These are phyloP conservation scores for Phytopythium vexans DNA, from an alignment of 352 stramenopile species.

Conservation along the genomic window DNA sequence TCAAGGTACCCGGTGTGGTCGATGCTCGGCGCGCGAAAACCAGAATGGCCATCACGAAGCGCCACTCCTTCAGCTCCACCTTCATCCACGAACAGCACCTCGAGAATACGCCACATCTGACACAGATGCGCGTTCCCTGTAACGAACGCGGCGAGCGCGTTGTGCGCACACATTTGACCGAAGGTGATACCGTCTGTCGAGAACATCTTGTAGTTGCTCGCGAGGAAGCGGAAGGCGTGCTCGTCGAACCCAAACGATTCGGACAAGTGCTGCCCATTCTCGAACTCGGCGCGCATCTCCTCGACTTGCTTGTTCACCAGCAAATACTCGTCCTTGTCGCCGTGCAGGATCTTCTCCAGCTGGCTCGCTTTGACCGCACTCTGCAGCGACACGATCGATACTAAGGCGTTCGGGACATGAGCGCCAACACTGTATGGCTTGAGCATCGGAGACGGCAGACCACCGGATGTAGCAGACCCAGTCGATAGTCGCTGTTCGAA, in stretches of 20 bases:
- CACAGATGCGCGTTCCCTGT: slow-evolving; percentile 69
- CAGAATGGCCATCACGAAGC: slow-evolving; percentile 4
- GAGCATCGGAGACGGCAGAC: not conserved
- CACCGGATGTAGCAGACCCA: too few species aligned
- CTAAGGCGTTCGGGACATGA: slow-evolving; percentile 43
- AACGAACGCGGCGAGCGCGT: slow-evolving; percentile 74
- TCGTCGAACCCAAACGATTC: slow-evolving; percentile 86
- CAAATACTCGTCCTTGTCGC: slow-evolving; percentile 57
- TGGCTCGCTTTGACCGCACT: slow-evolving; percentile 57
- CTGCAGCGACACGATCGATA: slow-evolving; percentile 74
- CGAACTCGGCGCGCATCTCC: slow-evolving; percentile 61
- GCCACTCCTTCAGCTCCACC: slow-evolving; percentile 2
- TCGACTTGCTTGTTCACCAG: slow-evolving; percentile 52
- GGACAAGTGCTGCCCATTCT: slow-evolving; percentile 62
- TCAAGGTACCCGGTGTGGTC: not conserved
- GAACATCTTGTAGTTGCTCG: slow-evolving; percentile 67
- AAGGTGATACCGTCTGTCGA: slow-evolving; percentile 38
- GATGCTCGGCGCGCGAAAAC: not conserved
- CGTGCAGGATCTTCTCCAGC: slow-evolving; percentile 69
- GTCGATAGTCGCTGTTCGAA: too few species aligned
- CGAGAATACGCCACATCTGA: slow-evolving; percentile 86
- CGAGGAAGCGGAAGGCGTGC: slow-evolving; percentile 79
- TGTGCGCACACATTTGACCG: slow-evolving; percentile 77
- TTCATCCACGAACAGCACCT: slow-evolving; percentile 66
- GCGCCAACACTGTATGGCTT: not conserved